Conservation (phyloP, 2,329 filamentous ascomycete genomes). For the Claviceps sp. region DNA sequence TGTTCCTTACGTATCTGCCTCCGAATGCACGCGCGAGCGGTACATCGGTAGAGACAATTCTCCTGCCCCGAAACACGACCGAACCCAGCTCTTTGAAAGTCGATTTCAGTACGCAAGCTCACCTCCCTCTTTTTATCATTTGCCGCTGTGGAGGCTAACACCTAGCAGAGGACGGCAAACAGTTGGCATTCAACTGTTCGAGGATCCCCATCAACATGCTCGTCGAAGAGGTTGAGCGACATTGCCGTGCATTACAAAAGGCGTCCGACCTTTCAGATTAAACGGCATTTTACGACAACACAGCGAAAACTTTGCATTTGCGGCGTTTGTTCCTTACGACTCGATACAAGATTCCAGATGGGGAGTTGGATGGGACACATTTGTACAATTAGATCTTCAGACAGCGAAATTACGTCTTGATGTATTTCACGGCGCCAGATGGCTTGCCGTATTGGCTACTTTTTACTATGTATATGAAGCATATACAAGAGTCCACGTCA, state of each 20-base stretch:
- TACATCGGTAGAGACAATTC: conserved; percentile 65
- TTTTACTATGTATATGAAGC: not conserved
- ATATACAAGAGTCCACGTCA: conserved; percentile 2
- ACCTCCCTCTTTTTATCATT: not conserved
- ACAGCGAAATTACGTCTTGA: conserved; percentile 11
- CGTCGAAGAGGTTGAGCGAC: conserved; percentile 76
- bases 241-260: conserved; percentile 71
- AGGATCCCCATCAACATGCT: conserved; percentile 76
- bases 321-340: conserved; percentile 16
- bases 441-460: conserved; percentile 2
- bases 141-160: conserved; percentile 11
- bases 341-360: not conserved
- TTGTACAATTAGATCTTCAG: conserved; percentile 8
- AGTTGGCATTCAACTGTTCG: conserved; percentile 69
- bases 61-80: conserved; percentile 57
- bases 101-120: conserved; percentile 64
- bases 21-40: conserved; percentile 58
- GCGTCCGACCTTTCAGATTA: conserved; percentile 60
- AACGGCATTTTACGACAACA: conserved; percentile 9
- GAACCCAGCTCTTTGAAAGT: conserved; percentile 57
- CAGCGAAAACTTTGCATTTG: conserved; percentile 13
- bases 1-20: conserved; percentile 78
- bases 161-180: conserved; percentile 72
- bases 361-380: conserved; percentile 7
- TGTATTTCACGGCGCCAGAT: conserved; percentile 13